Percentiles rank a stretch among this genome's conserved stretches.
phyloP scores from a whole-genome alignment of 768 basidiomycete genomes.

The Podaxis carcinomalis region DNA sequence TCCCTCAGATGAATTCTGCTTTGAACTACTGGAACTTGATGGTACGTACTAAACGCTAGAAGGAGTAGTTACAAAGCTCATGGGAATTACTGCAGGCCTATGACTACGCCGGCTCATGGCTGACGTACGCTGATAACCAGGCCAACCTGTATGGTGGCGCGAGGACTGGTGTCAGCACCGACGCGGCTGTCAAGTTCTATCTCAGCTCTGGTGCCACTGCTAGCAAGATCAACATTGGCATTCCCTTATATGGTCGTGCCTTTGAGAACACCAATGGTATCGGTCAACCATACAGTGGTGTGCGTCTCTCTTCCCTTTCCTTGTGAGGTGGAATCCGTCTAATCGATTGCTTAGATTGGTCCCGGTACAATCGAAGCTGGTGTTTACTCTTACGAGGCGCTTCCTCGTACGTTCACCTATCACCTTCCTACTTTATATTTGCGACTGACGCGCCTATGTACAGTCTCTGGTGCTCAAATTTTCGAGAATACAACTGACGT shows the following conservation, averaged over 20 bases:
- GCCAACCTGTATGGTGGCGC: constrained; percentile 68
- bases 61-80: neutral
- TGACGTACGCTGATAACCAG: constrained; percentile 47
- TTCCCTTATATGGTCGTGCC: constrained; percentile 78
- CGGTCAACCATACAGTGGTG: constrained; percentile 64
- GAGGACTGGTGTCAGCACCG: constrained; percentile 62
- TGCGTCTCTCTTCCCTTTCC: constrained; percentile 23
- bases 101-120: constrained; percentile 79
- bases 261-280: constrained; percentile 70
- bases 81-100: constrained; percentile 43
- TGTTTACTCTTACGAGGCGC: constrained; percentile 71
- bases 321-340: neutral
- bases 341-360: constrained; percentile 44
- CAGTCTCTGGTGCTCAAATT: constrained; percentile 51
- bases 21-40: constrained; percentile 81
- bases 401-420: constrained; percentile 46
- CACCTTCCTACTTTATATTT: neutral
- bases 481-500: constrained; percentile 66
- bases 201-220: constrained; percentile 55
- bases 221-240: constrained; percentile 66
- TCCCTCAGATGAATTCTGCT: constrained; percentile 61
- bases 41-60: constrained; percentile 32
- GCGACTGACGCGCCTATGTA: constrained; percentile 7
- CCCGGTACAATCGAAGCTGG: constrained; percentile 68
- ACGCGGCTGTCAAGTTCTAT: constrained; percentile 62